Evolutionary conservation across 1,284 basidiomycete genomes (phyloP), one percentile per base, ranked within the genome.

Genomic region (Mycena citricolor): DNA sequence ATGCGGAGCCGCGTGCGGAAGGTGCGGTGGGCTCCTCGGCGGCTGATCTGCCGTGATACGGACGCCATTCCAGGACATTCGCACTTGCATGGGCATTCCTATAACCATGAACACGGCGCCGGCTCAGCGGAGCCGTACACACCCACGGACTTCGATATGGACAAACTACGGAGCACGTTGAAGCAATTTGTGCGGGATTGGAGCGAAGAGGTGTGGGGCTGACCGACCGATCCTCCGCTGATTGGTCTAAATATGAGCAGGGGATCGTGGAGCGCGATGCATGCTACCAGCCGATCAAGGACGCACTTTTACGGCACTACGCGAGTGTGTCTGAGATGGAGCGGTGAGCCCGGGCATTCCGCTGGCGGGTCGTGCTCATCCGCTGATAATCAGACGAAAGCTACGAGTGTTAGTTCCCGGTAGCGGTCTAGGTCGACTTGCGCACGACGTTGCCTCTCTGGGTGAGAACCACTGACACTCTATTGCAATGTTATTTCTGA

Each of bases 171-270:
- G 46, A 92, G 89, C 58, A 94, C 91, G 0, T 65, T 97, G 29
- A 90, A 94, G 58, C 91, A 94, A 55, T 85, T 94, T 42, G 92
- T 93, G 8, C 77, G 92, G 11, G 93, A 95, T 58, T 97, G 93
- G 93, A 88, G 86, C 44, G 75, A 71, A 52, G 83, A 90, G 70
- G 87, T 86, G 42, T n/a, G 62, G 57, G 17, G 35, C 11, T n/a
- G n/a, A n/a, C n/a, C n/a, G n/a, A n/a, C n/a, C n/a, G n/a, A 13
- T 21, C n/a, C 24, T 47, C n/a, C n/a, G 28, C 30, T 42, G 25
- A 20, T 39, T 5, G 22, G 19, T 35, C 7, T 32, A 24, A 14
- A 22, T 17, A 42, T 32, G 32, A 31, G 12, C 44, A 91, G 86
- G 92, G 92, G 1, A 73, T 71, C 49, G 60, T 66, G 1, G 93